Base-by-base conservation (phyloP, 2,329 filamentous ascomycete genomes). In the Colletotrichum salicis region DNA sequence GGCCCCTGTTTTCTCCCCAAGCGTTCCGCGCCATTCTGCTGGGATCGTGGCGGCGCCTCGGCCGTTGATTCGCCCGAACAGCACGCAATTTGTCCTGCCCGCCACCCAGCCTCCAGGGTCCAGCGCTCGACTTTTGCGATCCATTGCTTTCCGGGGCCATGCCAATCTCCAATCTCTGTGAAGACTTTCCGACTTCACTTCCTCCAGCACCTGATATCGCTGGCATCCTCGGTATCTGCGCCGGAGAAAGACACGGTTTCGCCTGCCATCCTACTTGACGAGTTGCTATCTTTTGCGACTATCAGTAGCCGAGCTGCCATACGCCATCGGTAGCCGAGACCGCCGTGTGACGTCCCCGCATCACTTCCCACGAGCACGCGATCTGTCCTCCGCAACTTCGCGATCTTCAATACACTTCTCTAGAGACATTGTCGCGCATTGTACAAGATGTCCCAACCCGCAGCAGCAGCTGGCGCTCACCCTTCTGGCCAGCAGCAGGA, bases 1-100 rank as follows among this genome's bases (percentile, higher is more conserved):
- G 12, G 12, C 45, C 45, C 60, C 60, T 54, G 60, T 63, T 13
- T 13, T 15, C 33, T 15, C 29, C 31, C 41, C 15, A 51, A 29
- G 58, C 48, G 45, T 52, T n/a, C 45, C 6, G 45, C 45, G 59
- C 45, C 70, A 56, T n/a, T 33, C 11, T 19, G 19, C 56, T 61
- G 61, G 60, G 67, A 62, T 73, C 69, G 71, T 73, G 71, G 71
- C 57, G 55, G 48, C 69, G 64, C 60, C 63, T 61, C 64, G 63
- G 59, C 54, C 45, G 64, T 56, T 73, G 71, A 73, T 73, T 73
- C 69, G 71, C 63, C 71, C 63, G 64, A 56, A 37, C 59, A 61
- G 60, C 65, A 64, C 68, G 55, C 62, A 67, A 70, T 64, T 63
- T 51, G 29, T 71, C 60, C 59, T 59, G 64, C 54, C 41, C 33